phyloP scores from a whole-genome alignment of 2,329 filamentous ascomycete species.

The Pseudopithomyces chartarum region DNA sequence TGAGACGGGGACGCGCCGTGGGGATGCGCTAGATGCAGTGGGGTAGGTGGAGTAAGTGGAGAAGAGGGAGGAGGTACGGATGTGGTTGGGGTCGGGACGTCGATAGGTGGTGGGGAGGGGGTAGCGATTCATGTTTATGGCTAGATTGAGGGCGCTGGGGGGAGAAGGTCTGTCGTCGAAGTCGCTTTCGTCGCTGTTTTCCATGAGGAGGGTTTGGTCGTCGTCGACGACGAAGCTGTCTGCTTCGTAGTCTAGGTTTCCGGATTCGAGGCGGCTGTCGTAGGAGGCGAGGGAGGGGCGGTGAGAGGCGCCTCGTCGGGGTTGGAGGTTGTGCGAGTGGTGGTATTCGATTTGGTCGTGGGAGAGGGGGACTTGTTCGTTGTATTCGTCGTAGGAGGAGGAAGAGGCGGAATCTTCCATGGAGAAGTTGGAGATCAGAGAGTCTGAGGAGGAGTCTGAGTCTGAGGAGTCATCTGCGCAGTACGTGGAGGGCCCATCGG shows the following conservation, averaged over 20 bases:
- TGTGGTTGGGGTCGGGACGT: no score
- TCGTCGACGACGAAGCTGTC: conserved; percentile 21
- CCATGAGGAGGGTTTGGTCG: conserved; percentile 4
- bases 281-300: neutral
- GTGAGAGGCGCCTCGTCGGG: neutral
- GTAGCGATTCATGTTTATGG: neutral
- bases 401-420: neutral
- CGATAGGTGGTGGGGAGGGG: neutral
- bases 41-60: neutral
- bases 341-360: conserved; percentile 12
- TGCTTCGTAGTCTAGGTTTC: conserved; percentile 16
- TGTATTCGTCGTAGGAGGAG: conserved; percentile 1
- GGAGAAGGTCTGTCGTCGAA: neutral
- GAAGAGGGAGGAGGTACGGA: neutral
- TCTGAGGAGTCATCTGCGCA: neutral
- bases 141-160: neutral
- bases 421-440: neutral
- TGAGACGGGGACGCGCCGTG: neutral
- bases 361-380: conserved; percentile 8
- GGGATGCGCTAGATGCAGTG: neutral
- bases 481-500: neutral
- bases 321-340: conserved; percentile 4
- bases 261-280: conserved; percentile 14
- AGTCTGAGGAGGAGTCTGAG: neutral
- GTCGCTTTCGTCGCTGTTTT: neutral